Conservation (phyloP, 176 grass and related monocot species). For the Dactylis glomerata region DNA sequence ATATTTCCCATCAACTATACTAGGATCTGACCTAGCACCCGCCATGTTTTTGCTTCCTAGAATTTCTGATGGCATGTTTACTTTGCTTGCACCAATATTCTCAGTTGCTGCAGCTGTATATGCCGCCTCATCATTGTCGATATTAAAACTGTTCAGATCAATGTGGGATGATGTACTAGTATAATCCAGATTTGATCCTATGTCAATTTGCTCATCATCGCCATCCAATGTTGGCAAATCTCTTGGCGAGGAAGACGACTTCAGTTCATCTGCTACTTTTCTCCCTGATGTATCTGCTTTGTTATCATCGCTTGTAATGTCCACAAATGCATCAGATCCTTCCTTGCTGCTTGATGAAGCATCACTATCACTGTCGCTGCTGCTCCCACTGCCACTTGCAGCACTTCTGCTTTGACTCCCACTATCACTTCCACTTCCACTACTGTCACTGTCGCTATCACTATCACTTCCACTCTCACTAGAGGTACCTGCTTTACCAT, state of each 20-base stretch:
- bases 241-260: constrained; percentile 48
- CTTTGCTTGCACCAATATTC: constrained; percentile 14
- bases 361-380: constrained; percentile 89
- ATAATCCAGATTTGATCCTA: constrained; percentile 50
- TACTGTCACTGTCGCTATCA: constrained; percentile 88
- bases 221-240: constrained; percentile 30
- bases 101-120: constrained; percentile 21
- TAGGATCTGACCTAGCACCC: constrained; percentile 22
- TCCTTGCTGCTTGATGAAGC: constrained; percentile 87
- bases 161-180: constrained; percentile 53
- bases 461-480: constrained; percentile 86
- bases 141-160: constrained; percentile 64
- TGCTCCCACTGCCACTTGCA: constrained; percentile 69
- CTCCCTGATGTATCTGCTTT: constrained; percentile 43
- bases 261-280: constrained; percentile 56
- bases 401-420: constrained; percentile 74
- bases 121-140: constrained; percentile 30
- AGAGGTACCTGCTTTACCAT: constrained; percentile 65
- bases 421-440: constrained; percentile 85
- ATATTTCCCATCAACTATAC: constrained; percentile 21
- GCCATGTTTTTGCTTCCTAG: constrained; percentile 25
- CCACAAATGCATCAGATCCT: constrained; percentile 86
- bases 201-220: constrained; percentile 59
- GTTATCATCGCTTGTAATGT: constrained; percentile 89
- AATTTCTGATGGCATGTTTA: constrained; percentile 35